phyloP scores from a whole-genome alignment of 225 moss, liverwort and hornwort species.

The Polytrichum formosum region DNA sequence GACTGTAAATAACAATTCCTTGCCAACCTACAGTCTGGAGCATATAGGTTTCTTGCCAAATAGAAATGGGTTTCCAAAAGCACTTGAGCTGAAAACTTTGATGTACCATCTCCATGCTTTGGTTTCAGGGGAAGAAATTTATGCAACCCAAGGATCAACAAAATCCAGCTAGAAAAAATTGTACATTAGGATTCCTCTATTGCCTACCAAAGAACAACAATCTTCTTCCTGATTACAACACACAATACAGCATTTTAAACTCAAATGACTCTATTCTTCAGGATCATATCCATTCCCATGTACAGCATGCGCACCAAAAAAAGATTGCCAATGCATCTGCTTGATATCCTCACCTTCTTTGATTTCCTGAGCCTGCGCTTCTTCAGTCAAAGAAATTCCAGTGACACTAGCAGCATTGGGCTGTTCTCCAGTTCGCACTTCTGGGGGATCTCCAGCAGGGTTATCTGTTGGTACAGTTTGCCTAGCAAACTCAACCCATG shows the following conservation, averaged over 20 bases:
- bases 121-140: too few species aligned
- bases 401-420: conserved; percentile 39
- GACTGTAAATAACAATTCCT: too few species aligned
- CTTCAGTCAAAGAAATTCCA: conserved; percentile 63
- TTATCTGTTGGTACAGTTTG: conserved; percentile 37
- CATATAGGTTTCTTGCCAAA: too few species aligned
- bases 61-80: too few species aligned
- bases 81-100: too few species aligned
- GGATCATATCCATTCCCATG: background rate
- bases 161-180: background rate
- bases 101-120: too few species aligned
- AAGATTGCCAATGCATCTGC: background rate
- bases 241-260: too few species aligned
- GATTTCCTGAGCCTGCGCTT: conserved; percentile 44
- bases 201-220: too few species aligned
- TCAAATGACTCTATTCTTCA: too few species aligned
- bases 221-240: too few species aligned
- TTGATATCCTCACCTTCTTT: conserved; percentile 29
- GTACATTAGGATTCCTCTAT: too few species aligned
- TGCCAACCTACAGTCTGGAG: too few species aligned
- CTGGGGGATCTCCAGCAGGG: conserved; percentile 61
- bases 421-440: conserved; percentile 52
- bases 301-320: background rate
- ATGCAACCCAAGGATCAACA: background rate
- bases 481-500: conserved; percentile 87